These are phyloP conservation scores for Tulasnella sp. DNA, from an alignment of 768 basidiomycete genomes.

Conservation along the genomic window DNA sequence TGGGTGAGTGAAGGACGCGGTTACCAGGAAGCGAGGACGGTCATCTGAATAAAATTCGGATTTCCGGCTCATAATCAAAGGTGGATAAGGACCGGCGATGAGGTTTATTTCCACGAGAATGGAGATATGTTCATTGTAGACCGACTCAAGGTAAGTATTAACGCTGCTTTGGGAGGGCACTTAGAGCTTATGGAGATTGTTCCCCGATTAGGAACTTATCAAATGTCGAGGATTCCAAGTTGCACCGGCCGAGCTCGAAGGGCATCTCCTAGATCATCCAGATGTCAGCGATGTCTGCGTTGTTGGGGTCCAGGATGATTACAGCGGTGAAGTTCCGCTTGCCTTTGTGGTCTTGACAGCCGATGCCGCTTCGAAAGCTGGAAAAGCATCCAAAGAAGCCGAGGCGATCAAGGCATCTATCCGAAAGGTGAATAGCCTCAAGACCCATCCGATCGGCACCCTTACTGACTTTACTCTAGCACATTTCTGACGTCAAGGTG, in stretches of 20 bases:
- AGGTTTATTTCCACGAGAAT: constrained; percentile 47
- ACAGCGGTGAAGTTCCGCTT: constrained; percentile 57
- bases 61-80: constrained; percentile 24
- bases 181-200: background rate
- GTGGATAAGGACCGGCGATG: constrained; percentile 64
- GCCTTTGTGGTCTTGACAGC: constrained; percentile 54
- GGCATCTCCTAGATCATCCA: constrained; percentile 50
- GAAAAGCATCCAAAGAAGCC: constrained; percentile 31
- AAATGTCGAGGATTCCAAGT: constrained; percentile 54
- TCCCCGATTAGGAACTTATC: constrained; percentile 24
- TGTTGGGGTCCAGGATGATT: constrained; percentile 59
- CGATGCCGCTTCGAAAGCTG: constrained; percentile 35
- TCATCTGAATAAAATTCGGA: background rate
- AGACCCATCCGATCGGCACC: background rate
- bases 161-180: background rate
- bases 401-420: constrained; percentile 41
- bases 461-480: background rate
- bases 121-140: constrained; percentile 55
- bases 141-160: constrained; percentile 45
- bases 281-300: constrained; percentile 56
- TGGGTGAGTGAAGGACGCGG: background rate
- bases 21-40: background rate
- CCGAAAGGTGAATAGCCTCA: constrained; percentile 44
- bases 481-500: constrained; percentile 49
- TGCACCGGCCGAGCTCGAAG: constrained; percentile 48